These are phyloP conservation scores for Tympanopsis confertula DNA, from an alignment of 2,329 filamentous ascomycete genomes.

Conservation along the genomic window DNA sequence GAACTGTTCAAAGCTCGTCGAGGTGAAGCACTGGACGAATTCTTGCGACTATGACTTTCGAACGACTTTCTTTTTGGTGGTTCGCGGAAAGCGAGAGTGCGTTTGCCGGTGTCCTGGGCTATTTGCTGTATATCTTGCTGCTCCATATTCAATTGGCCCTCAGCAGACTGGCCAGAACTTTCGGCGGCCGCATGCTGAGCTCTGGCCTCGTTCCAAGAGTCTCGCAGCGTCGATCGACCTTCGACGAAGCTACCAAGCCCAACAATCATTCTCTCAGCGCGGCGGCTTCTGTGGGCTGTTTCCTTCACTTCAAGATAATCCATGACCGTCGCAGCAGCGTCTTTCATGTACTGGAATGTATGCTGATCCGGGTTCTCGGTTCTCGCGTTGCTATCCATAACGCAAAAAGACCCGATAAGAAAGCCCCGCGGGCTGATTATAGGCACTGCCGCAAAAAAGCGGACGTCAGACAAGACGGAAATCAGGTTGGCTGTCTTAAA, in stretches of 20 bases:
- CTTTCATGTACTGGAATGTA: not conserved
- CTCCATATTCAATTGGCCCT: not conserved
- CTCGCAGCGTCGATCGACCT: not conserved
- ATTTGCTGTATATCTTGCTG: not conserved
- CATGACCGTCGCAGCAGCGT: not conserved
- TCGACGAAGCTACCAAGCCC: not conserved
- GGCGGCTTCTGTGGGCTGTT: not conserved
- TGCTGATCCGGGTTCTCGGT: not conserved
- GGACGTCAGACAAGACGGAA: too few species aligned
- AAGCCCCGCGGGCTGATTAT: not conserved
- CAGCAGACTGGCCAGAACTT: not conserved
- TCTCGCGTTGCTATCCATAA: not conserved
- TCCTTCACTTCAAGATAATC: not conserved
- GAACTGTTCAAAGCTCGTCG: too few species aligned
- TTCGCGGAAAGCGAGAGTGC: not conserved
- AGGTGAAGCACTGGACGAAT: too few species aligned
- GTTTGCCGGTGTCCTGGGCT: not conserved
- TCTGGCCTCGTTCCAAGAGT: not conserved
- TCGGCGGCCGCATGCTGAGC: not conserved
- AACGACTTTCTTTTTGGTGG: too few species aligned
- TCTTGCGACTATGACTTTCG: too few species aligned
- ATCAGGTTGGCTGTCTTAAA: too few species aligned
- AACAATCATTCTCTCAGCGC: not conserved
- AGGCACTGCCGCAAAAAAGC: not conserved
- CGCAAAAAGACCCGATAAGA: not conserved